Conservation (phyloP, 768 basidiomycete species). For the Tylopilus cervinicoccineus region DNA sequence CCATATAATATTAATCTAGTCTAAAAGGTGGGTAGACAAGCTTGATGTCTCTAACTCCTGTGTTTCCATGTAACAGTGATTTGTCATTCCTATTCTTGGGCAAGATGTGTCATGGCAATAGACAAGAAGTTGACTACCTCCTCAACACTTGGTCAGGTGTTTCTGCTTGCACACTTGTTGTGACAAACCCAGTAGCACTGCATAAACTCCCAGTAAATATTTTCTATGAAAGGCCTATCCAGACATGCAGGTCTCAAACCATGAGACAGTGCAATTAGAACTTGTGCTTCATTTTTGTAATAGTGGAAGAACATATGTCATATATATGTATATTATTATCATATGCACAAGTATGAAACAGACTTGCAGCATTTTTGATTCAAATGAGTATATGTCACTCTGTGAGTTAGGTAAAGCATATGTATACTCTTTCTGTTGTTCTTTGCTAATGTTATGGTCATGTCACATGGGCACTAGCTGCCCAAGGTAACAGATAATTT, state of each 20-base stretch:
- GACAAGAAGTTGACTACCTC: conserved; percentile 20
- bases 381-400: conserved; percentile 44
- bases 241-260: conserved; percentile 12
- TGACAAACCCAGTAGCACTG: conserved; percentile 27
- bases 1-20: no score
- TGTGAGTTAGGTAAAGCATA: conserved; percentile 6
- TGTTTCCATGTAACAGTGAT: neutral
- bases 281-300: conserved; percentile 22
- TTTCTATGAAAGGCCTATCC: neutral
- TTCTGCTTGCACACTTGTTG: neutral
- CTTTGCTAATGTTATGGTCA: no score
- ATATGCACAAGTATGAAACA: neutral
- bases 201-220: conserved; percentile 18
- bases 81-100: neutral
- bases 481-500: no score
- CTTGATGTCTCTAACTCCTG: no score
- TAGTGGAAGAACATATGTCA: no score
- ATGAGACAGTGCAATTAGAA: conserved; percentile 17
- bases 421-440: conserved; percentile 19
- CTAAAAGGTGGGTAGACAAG: neutral
- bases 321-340: no score
- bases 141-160: conserved; percentile 11
- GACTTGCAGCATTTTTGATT: conserved; percentile 31
- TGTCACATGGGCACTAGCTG: no score
- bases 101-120: neutral